Conservation (phyloP, 2,329 filamentous ascomycete species). For the Beauveria asiatica region DNA sequence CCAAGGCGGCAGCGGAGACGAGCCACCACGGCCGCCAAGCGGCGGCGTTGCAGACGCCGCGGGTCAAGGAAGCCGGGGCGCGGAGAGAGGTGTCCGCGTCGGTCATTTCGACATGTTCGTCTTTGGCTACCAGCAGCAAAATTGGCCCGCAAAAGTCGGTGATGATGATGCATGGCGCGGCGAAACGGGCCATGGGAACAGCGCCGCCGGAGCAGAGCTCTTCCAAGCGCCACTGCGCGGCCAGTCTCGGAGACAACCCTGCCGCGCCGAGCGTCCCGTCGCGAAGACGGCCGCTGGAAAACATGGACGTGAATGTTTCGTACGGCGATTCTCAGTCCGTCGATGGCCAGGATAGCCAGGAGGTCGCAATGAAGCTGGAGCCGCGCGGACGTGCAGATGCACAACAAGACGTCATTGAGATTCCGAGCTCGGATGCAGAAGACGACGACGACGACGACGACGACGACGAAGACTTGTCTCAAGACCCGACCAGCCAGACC, state of each 20-base stretch:
- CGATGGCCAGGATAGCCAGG: background rate
- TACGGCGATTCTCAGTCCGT: background rate
- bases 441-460: background rate
- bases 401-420: background rate
- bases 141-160: background rate
- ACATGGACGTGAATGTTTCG: background rate
- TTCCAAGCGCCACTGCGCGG: background rate
- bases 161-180: background rate
- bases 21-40: background rate
- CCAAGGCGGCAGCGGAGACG: background rate
- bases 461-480: background rate
- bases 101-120: background rate
- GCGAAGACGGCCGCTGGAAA: background rate
- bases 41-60: background rate
- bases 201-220: background rate
- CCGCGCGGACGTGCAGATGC: no score
- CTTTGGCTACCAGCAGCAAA: background rate
- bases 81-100: background rate
- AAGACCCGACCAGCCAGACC: background rate
- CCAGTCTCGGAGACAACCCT: background rate
- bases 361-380: background rate
- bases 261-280: background rate
- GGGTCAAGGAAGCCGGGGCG: background rate
- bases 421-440: conserved; percentile 1
- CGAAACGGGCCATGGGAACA: background rate